Evolutionary conservation across 257 asterid species (phyloP), one percentile per base, ranked within the genome.

Genomic region (Solanum dulcamara): DNA sequence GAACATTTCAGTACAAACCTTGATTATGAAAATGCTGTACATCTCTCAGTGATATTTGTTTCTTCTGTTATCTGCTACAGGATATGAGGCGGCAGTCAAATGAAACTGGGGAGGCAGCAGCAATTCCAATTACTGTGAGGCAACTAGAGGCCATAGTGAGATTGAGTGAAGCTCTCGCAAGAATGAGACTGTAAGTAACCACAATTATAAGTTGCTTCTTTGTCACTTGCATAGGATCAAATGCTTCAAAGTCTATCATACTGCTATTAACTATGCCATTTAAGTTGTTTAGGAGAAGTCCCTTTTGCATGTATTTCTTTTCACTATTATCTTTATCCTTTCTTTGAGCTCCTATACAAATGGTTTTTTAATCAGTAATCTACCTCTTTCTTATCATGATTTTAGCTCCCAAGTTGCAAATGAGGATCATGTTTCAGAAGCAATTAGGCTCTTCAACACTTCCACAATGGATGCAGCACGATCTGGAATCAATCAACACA

Each of bases 121-220:
- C 90, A 3, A 93, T 96, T 86, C 99, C 99, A 86, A 96, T 96
- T 81, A 96, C 99, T n/a, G 99, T 96, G 87, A 91, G 98, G 93
- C 99, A 96, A 92, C 91, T 96, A 85, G 99, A 96, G 88, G 99
- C 99, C 77, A 90, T 96, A 51, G 98, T 95, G 90, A 94, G 98
- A 89, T 87, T 96, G 92, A 96, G 99, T 62, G 99, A 96, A 89
- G 87, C 99, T 81, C 97, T 94, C 33, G 99, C 99, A 62, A 95
- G 84, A 91, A 95, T 96, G 98, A 91, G 96, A 62, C 92, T 95
- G 99, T 96, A 93, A 94, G 99, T 91, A 86, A 22, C 32, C 75
- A 24, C 30, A 4, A 57, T 40, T 57, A 33, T 84, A 62, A 7
- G 33, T 38, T 44, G 67, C 3, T 32, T 46, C 46, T 24, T 42